Conservation (phyloP, 345 rosid species). For the Brassica cretica region DNA sequence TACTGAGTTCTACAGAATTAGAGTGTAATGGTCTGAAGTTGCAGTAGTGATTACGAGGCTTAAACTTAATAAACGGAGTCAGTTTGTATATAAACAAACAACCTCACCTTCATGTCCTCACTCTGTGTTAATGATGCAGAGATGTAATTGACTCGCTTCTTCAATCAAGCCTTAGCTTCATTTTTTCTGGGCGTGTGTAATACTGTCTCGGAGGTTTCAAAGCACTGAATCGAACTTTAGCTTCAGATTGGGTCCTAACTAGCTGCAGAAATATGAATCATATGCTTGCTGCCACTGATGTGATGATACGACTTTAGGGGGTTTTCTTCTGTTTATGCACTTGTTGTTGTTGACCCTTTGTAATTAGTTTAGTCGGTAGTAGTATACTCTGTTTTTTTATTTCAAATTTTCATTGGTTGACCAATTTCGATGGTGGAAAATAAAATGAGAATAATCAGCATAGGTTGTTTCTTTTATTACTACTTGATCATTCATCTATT, state of each 20-base stretch:
- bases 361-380: no score
- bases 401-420: no score
- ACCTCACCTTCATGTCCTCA: background rate
- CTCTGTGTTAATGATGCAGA: constrained; percentile 15
- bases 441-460: no score
- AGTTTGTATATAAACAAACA: background rate
- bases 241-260: constrained; percentile 16
- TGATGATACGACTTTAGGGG: no score
- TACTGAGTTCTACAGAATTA: background rate
- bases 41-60: background rate
- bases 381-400: no score
- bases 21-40: background rate
- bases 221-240: constrained; percentile 14
- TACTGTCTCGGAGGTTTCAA: constrained; percentile 2
- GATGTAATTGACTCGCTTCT: constrained; percentile 7
- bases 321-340: no score
- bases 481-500: background rate
- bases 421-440: background rate
- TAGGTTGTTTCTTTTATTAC: background rate
- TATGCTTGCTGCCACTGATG: no score
- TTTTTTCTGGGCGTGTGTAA: background rate
- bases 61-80: background rate
- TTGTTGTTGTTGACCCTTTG: no score
- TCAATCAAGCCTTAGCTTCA: constrained; percentile 19
- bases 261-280: background rate